These are phyloP conservation scores for Phytopythium sindhum DNA, from an alignment of 352 stramenopile species.

Conservation along the genomic window DNA sequence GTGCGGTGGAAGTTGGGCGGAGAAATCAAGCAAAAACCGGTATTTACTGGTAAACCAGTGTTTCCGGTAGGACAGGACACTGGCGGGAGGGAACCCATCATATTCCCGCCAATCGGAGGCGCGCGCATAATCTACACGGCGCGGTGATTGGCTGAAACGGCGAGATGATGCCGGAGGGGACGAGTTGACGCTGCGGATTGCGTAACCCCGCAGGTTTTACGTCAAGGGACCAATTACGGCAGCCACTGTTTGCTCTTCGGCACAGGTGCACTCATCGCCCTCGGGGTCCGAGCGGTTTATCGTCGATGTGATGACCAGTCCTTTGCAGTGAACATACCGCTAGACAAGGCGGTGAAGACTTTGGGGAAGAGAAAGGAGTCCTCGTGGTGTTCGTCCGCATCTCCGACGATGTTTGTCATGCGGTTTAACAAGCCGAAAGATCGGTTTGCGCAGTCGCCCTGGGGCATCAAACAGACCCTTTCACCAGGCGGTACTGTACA, in stretches of 20 bases:
- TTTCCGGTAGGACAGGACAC: conserved; percentile 25
- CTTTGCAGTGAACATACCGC: no score
- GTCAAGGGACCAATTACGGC: no score
- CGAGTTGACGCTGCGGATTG: conserved; percentile 12
- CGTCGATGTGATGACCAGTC: no score
- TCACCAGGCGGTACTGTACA: no score
- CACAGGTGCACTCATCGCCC: neutral
- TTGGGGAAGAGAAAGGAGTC: no score
- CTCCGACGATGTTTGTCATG: no score
- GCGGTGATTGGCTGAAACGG: conserved; percentile 1
- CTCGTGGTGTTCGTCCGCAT: no score
- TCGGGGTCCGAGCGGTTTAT: neutral
- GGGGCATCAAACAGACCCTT: no score
- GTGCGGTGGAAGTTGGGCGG: neutral
- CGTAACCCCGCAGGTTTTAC: neutral
- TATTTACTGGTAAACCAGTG: neutral
- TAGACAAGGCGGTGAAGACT: no score
- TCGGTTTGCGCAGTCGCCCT: no score
- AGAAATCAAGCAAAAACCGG: neutral
- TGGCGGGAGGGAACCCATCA: neutral
- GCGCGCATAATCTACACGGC: neutral
- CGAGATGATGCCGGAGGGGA: conserved; percentile 7
- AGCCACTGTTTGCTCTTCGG: neutral
- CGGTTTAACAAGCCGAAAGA: no score
- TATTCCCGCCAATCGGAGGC: conserved; percentile 19